These are phyloP conservation scores for Babesia divergens DNA, from an alignment of 169 alveolate species.

Conservation along the genomic window DNA sequence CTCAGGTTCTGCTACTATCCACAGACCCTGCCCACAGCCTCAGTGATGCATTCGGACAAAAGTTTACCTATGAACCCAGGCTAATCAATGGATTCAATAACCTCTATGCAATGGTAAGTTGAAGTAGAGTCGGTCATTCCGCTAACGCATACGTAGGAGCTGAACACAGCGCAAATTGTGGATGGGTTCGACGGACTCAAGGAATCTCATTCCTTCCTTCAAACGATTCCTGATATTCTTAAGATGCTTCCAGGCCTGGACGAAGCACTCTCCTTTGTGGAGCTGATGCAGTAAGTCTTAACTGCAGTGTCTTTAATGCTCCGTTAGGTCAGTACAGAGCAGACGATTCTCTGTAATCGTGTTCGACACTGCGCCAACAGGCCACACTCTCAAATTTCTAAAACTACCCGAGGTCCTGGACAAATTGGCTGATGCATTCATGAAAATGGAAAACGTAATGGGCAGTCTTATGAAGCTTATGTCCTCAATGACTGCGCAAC, in stretches of 20 bases:
- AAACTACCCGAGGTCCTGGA: slow-evolving; percentile 94
- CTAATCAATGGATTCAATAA: slow-evolving; percentile 91
- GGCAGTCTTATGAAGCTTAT: slow-evolving; percentile 65
- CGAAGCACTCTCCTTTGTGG: slow-evolving; percentile 97
- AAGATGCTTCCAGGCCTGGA: slow-evolving; percentile 97
- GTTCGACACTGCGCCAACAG: slow-evolving; percentile 99
- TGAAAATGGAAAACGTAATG: slow-evolving; percentile 78
- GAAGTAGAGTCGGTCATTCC: neutral
- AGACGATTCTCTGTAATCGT: slow-evolving; percentile 91
- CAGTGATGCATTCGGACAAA: slow-evolving; percentile 97
- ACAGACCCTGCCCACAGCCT: slow-evolving; percentile 99
- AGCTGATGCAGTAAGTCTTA: slow-evolving; percentile 85
- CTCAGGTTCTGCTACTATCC: slow-evolving; percentile 92
- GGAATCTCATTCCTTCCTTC: slow-evolving; percentile 65
- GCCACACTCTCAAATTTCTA: slow-evolving; percentile 96
- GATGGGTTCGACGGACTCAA: slow-evolving; percentile 75
- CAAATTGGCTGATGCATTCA: slow-evolving; percentile 88
- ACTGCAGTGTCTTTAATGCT: neutral
- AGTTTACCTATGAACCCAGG: slow-evolving; percentile 90
- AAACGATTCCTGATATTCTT: slow-evolving; percentile 86
- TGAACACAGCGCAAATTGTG: slow-evolving; percentile 83
- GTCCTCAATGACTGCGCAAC: slow-evolving; percentile 17
- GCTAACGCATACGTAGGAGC: slow-evolving; percentile 74
- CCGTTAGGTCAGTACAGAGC: slow-evolving; percentile 85
- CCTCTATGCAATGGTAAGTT: slow-evolving; percentile 87